A percentile compares a stretch with the other conserved stretches of the same genome.
Evolutionary conservation across 352 stramenopile genomes (phyloP).

Genomic region (Pythium coloratum): DNA sequence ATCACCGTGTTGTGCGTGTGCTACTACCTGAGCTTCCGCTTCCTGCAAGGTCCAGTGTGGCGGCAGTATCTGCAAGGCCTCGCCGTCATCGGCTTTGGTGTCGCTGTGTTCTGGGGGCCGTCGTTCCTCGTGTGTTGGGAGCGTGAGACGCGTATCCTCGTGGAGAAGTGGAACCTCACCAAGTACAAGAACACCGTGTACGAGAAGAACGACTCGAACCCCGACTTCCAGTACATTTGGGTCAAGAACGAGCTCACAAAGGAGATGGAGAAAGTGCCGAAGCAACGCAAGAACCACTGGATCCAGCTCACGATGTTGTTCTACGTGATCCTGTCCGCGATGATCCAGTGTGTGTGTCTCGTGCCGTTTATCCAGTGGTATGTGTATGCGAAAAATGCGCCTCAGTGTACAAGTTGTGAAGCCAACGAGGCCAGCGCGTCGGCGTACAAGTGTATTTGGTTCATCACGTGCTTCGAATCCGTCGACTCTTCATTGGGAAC

Average conservation of each 20-base stretch:
- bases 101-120: conserved; percentile 80
- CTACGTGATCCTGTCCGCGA: conserved; percentile 71
- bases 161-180: conserved; percentile 87
- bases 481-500: conserved; percentile 70
- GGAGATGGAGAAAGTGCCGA: conserved; percentile 88
- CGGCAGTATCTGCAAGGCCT: conserved; percentile 73
- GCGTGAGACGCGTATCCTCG: conserved; percentile 82
- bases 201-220: conserved; percentile 86
- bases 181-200: conserved; percentile 91
- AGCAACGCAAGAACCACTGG: conserved; percentile 81
- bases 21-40: conserved; percentile 83
- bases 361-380: conserved; percentile 91
- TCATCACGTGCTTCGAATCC: conserved; percentile 82
- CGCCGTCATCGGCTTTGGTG: conserved; percentile 62
- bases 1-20: conserved; percentile 58
- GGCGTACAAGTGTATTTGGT: conserved; percentile 75
- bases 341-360: conserved; percentile 82
- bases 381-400: conserved; percentile 86
- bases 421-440: conserved; percentile 29
- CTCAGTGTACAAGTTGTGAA: conserved; percentile 64
- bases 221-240: conserved; percentile 85
- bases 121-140: conserved; percentile 85
- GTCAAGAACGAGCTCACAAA: conserved; percentile 85
- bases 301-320: conserved; percentile 87
- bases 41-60: conserved; percentile 56